phyloP scores from a whole-genome alignment of 1,139 yeast species.

The Lodderomyces parapsilosis region DNA sequence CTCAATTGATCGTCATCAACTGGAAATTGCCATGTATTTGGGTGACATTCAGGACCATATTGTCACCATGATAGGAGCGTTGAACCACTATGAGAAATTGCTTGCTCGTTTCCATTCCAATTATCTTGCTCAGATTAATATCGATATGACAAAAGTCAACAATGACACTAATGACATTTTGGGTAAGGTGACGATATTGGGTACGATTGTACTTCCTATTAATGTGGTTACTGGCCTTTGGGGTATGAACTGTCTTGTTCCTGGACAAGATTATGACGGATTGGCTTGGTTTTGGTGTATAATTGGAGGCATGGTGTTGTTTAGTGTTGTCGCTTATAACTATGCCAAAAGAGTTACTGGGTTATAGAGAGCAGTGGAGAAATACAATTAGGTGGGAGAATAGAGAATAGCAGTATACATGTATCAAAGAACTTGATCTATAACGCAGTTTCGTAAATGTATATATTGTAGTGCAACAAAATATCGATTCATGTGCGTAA shows the following conservation, averaged over 20 bases:
- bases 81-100: slow-evolving; percentile 90
- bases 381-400: background rate
- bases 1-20: slow-evolving; percentile 7
- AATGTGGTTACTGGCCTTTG: slow-evolving; percentile 94
- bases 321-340: slow-evolving; percentile 41
- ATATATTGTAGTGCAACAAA: no score
- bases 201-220: slow-evolving; percentile 92
- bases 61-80: slow-evolving; percentile 91
- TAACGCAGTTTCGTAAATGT: no score
- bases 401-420: background rate
- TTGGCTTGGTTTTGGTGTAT: slow-evolving; percentile 74
- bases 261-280: slow-evolving; percentile 79
- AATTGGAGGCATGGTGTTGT: slow-evolving; percentile 31
- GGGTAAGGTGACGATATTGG: slow-evolving; percentile 88
- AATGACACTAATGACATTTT: slow-evolving; percentile 95
- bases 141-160: slow-evolving; percentile 96
- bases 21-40: slow-evolving; percentile 71
- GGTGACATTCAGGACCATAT: slow-evolving; percentile 91
- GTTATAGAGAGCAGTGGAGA: slow-evolving; percentile 21
- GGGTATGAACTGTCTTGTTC: slow-evolving; percentile 98
- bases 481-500: no score
- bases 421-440: background rate
- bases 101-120: slow-evolving; percentile 92
- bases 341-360: slow-evolving; percentile 47
- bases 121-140: slow-evolving; percentile 92